Base-by-base conservation (phyloP, 305 asterid genomes). In the Nicotiana rustica region DNA sequence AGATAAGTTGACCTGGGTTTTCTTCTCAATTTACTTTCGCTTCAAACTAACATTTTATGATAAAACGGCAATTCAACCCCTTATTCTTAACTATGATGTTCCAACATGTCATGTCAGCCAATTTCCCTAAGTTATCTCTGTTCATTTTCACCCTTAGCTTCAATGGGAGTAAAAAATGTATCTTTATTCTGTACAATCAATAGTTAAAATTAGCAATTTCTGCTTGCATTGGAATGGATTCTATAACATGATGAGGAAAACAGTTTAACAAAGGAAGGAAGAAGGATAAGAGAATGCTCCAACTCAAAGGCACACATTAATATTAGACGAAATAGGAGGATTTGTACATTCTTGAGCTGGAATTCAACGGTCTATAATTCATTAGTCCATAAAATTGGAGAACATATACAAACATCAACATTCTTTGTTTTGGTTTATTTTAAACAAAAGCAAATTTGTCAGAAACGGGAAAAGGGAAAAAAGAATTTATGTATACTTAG, bases 361-460 rank as follows among this genome's bases (percentile, higher is more conserved):
- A 60, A 78, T 60, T 56, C 82, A 59, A 31, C 36, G 77, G 19
- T 21, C 66, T 65, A 41, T 55, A 80, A 65, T 65, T 65, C 47
- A 67, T 29, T 36, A 80, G 49, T 65, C 77, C 9, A 18, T 60
- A 60, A 1, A 59, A 29, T 36, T 60, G 55, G 68, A 61, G 41
- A 59, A 78, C 82, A 60, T 78, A 60, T 60, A 60, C 38, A 78
- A 78, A 35, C 41, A 47, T 47, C 38, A 71, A 21, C 59, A 71
- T 71, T 71, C 38, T 47, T 47, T 47, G 78, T 47, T 71, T 21
- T 71, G 6, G 61, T 13, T 47, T 71, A 4, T 19, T 25, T 15
- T 5, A 64, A 64, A 25, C 38, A 4, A 25, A 64, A 25, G 69
- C n/a, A 55, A 47, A 71, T 47, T 71, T 47, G 78, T 47, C 21